Percentiles rank a stretch among this genome's conserved stretches.
These are phyloP conservation scores for Suillus clintonianus DNA, from an alignment of 768 basidiomycete genomes.

Conservation along the genomic window DNA sequence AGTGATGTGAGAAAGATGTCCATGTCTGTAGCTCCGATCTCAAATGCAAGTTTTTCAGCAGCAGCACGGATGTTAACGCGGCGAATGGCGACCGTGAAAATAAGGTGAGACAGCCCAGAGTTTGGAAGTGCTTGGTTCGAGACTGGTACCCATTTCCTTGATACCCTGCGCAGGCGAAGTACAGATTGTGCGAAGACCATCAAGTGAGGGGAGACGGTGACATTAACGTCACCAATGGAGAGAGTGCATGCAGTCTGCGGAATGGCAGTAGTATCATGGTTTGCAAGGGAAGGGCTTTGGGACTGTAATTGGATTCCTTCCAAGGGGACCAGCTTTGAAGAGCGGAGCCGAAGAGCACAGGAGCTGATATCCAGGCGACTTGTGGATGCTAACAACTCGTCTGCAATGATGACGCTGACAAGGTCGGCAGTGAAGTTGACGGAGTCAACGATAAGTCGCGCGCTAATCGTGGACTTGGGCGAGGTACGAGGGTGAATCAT, in stretches of 20 bases:
- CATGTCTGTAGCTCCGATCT: conserved; percentile 49
- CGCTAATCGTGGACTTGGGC: conserved; percentile 5
- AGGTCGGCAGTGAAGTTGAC: conserved; percentile 17
- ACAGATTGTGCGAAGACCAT: conserved; percentile 60
- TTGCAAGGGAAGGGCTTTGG: conserved; percentile 14
- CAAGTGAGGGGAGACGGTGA: conserved; percentile 56
- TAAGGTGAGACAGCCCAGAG: conserved; percentile 24
- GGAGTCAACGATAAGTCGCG: conserved; percentile 15
- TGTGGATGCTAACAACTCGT: conserved; percentile 15
- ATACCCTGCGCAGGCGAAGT: conserved; percentile 51
- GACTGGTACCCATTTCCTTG: conserved; percentile 5
- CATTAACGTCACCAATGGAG: conserved; percentile 40
- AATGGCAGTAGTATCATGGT: conserved; percentile 5
- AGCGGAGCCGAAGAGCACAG: conserved; percentile 23
- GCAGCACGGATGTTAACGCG: conserved; percentile 59
- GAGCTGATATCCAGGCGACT: conserved; percentile 15
- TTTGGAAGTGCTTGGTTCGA: conserved; percentile 2
- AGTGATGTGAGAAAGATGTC: conserved; percentile 40
- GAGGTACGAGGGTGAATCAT: conserved; percentile 16
- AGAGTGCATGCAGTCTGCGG: conserved; percentile 34
- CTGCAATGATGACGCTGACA: neutral
- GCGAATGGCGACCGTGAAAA: conserved; percentile 44
- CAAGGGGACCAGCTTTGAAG: conserved; percentile 7
- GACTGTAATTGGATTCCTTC: conserved; percentile 12
- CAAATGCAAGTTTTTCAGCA: conserved; percentile 70